Percentiles rank a stretch among this genome's conserved stretches.
Evolutionary conservation across 306 rosid species (phyloP).

Genomic region (Vachellia pachyceras): DNA sequence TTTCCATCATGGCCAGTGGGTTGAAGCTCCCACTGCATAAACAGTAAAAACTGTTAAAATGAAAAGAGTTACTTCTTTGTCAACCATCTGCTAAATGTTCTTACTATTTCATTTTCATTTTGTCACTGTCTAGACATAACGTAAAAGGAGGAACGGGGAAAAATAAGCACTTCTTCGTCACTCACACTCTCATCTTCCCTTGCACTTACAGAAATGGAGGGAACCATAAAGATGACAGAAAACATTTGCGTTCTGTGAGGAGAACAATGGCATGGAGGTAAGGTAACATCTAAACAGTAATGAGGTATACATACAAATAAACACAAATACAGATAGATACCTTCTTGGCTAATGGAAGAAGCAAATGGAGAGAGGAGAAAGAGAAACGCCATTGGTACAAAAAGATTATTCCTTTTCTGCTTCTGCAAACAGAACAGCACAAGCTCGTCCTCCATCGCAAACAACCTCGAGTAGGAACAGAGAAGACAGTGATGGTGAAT

Average conservation of each 20-base stretch:
- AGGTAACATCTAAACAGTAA: neutral
- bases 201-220: neutral
- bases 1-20: neutral
- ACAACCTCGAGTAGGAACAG: neutral
- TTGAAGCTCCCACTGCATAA: neutral
- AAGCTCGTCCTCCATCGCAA: slow-evolving; percentile 35
- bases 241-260: neutral
- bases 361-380: slow-evolving; percentile 32
- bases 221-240: neutral
- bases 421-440: slow-evolving; percentile 23
- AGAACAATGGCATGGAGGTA: neutral
- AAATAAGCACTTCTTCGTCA: neutral
- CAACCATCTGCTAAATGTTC: neutral
- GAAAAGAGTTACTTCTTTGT: neutral
- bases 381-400: slow-evolving; percentile 24
- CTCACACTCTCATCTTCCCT: neutral
- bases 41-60: neutral
- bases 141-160: neutral
- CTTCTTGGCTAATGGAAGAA: slow-evolving; percentile 50
- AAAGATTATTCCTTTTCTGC: slow-evolving; percentile 8
- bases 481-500: neutral
- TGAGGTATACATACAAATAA: neutral
- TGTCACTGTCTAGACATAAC: neutral
- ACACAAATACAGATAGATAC: slow-evolving; percentile 19
- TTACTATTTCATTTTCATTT: neutral